Percentiles rank a stretch among this genome's conserved stretches.
Conservation (phyloP, 2,329 filamentous ascomycete species). For the Penicillium sp. region DNA sequence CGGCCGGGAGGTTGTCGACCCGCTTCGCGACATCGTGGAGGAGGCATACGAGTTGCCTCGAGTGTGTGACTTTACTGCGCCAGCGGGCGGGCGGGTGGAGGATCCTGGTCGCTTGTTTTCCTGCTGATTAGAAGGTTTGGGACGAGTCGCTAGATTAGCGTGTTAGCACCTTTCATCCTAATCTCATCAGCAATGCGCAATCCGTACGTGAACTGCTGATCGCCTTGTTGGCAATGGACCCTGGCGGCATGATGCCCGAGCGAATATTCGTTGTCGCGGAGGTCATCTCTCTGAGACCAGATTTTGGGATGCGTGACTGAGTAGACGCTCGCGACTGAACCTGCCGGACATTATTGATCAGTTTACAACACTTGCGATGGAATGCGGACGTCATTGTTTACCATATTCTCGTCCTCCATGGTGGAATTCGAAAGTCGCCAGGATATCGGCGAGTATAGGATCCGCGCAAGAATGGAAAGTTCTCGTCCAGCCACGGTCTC, state of each 20-base stretch:
- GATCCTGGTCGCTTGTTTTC: slow-evolving; percentile 35
- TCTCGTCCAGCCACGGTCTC: slow-evolving; percentile 23
- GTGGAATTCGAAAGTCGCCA: slow-evolving; percentile 20
- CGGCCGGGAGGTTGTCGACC: slow-evolving; percentile 43
- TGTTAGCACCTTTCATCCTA: neutral
- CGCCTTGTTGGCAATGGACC: slow-evolving; percentile 44
- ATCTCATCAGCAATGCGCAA: neutral
- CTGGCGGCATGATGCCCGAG: slow-evolving; percentile 42
- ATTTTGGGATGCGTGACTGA: slow-evolving; percentile 31
- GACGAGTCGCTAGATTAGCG: slow-evolving; percentile 33
- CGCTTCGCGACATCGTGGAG: slow-evolving; percentile 34
- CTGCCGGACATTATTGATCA: slow-evolving; percentile 14
- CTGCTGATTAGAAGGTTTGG: slow-evolving; percentile 47
- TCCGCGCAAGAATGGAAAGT: slow-evolving; percentile 19
- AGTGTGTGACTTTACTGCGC: slow-evolving; percentile 42
- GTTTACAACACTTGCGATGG: slow-evolving; percentile 9
- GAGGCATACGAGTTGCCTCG: slow-evolving; percentile 32
- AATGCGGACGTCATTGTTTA: slow-evolving; percentile 13
- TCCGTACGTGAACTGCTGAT: slow-evolving; percentile 28
- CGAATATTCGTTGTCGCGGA: slow-evolving; percentile 50
- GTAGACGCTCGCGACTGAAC: slow-evolving; percentile 23
- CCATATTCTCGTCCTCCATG: slow-evolving; percentile 34
- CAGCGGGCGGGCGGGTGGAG: slow-evolving; percentile 29
- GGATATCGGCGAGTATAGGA: slow-evolving; percentile 21
- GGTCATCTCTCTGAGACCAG: slow-evolving; percentile 47